Base-by-base conservation (phyloP, 1,139 yeast genomes). In the Geotrichum histeridarum region DNA sequence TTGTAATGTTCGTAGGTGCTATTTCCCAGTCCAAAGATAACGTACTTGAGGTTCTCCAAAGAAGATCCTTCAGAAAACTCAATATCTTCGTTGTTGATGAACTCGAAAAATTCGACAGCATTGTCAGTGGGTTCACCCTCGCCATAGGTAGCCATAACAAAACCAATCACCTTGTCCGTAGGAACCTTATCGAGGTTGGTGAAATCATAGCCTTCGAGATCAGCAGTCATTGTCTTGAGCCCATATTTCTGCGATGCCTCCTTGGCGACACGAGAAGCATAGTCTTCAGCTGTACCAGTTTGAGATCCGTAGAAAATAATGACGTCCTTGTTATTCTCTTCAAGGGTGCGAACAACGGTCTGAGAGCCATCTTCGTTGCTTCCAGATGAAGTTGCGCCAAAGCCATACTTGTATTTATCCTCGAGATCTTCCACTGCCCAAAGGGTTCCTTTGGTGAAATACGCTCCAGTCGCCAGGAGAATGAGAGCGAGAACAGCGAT, bases 231-330 rank as follows among this genome's bases (percentile, higher is more conserved):
- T 8, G 94, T 81, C 61, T 83, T 82, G 64, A 93, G 77, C 46
- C 91, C 91, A 68, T 86, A 91, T 68, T 86, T 80, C 31, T 95
- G 77, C 62, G 84, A 81, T 63, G 93, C 82, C 69, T 93, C 99
- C 69, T 90, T 90, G 49, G 96, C 82, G 63, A 90, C 82, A 69
- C 94, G 87, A 63, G 86, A 80, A 18, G 97, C 95, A 65, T 90
- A 93, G 69, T 93, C 99, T 72, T 93, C 99, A 49, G 99, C 96
- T n/a, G 99, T 93, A 61, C 99, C 99, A 11, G 99, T 94, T 73
- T 93, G 99, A 5, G 99, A 91, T 5, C 96, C 98, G 68, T 79
- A 94, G 61, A 93, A 80, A n/a, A 93, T 83, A 42, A 86, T 75
- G 50, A 87, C 84, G 63, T 86, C 84, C 71, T 93, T 91, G 59